Base-by-base conservation (phyloP, 2,329 filamentous ascomycete genomes). In the Fusarium sarcochroum region DNA sequence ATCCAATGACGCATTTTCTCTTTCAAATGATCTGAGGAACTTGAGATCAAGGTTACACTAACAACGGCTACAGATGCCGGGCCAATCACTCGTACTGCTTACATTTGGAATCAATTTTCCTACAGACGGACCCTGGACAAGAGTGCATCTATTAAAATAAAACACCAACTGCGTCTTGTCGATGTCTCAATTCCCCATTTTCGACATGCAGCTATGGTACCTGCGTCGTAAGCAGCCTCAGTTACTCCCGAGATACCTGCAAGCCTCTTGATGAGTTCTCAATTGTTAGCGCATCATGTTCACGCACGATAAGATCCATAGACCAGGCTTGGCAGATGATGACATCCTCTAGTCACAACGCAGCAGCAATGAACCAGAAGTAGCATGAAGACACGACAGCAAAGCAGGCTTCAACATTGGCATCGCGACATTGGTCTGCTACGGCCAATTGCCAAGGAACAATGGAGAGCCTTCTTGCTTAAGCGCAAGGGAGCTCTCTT, bases 101-200 rank as follows among this genome's bases (percentile, higher is more conserved):
- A 63, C 59, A 63, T 63, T 63, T 63, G 59, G 59, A 63, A 63
- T 63, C 59, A 63, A 61, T 57, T 30, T 63, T 62, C 35, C 42
- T 56, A n/a, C 25, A 20, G 37, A 44, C 63, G 59, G 59, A 63
- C 27, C 27, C 10, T 30, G 10, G 27, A 4, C 27, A 30, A 30
- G 27, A 10, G 27, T 13, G 27, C 27, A 30, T 30, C 10, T 30
- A 11, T 30, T 30, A 30, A 13, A 30, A 30, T 27, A 30, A 30
- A 30, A 30, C 27, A 30, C 27, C 27, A 30, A 30, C 27, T 13
- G 10, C 27, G 2, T 30, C 10, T 30, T 13, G 27, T 30, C 10
- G 27, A 30, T 30, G 27, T 30, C 27, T 30, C 27, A 13, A 30
- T 30, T 11, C 27, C 27, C 27, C 27, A 30, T 30, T 32, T 38